Conservation (phyloP, 164 flowering plant genomes). For the Sedum album region DNA sequence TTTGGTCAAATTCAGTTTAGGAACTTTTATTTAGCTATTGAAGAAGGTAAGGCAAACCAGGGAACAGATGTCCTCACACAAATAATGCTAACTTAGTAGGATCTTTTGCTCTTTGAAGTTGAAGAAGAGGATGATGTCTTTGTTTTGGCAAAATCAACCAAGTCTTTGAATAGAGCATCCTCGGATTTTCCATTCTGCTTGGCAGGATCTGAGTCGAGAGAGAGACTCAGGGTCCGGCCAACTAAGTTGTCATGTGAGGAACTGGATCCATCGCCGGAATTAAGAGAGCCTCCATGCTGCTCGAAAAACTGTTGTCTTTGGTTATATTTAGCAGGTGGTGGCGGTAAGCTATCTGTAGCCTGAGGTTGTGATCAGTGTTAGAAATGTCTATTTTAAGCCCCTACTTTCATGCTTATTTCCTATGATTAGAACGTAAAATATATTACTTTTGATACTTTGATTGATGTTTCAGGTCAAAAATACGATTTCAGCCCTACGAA, state of each 20-base stretch:
- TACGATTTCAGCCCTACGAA: too few relatives aligned
- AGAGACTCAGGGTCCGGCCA: slow-evolving; percentile 55
- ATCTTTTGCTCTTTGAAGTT: slow-evolving; percentile 11
- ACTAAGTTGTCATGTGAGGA: slow-evolving; percentile 58
- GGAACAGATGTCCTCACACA: not conserved
- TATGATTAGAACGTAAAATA: too few relatives aligned
- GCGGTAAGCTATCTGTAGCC: slow-evolving; percentile 41
- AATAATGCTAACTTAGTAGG: not conserved
- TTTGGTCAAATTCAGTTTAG: not conserved
- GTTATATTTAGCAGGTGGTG: slow-evolving; percentile 69
- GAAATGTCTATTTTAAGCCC: too few relatives aligned
- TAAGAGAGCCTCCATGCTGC: slow-evolving; percentile 26
- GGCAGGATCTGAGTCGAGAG: slow-evolving; percentile 38
- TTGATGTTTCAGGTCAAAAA: too few relatives aligned
- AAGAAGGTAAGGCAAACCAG: not conserved
- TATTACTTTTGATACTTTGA: too few relatives aligned
- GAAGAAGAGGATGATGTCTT: slow-evolving; percentile 48
- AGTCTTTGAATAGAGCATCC: slow-evolving; percentile 75
- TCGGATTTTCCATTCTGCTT: slow-evolving; percentile 52
- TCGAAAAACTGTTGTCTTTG: slow-evolving; percentile 84
- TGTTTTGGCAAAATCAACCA: slow-evolving; percentile 88
- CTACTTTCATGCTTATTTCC: too few relatives aligned
- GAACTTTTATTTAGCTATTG: not conserved
- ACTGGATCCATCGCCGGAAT: slow-evolving; percentile 25
- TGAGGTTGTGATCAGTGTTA: too few relatives aligned